A percentile compares a stretch with the other conserved stretches of the same genome.
Conservation (phyloP, 495 filamentous ascomycete species). For the Xylaria palmicola region DNA sequence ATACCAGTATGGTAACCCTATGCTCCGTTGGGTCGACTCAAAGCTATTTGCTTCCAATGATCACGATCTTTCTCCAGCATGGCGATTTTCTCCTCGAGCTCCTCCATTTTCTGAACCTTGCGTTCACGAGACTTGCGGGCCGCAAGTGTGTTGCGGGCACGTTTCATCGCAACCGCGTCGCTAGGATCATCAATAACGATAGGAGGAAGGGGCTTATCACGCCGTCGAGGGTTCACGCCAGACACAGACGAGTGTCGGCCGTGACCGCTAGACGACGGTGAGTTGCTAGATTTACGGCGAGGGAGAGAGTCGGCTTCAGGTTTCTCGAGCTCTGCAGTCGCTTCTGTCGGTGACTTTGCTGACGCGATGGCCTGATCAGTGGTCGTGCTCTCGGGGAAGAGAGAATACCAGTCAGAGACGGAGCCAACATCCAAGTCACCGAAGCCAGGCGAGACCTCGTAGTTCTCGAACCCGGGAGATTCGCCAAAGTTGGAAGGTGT, state of each 20-base stretch:
- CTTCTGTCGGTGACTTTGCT: conserved; percentile 45
- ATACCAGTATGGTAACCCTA: conserved; percentile 4
- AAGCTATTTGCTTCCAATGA: conserved; percentile 59
- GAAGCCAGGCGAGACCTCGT: conserved; percentile 74
- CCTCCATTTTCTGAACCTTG: conserved; percentile 68
- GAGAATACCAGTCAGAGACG: conserved; percentile 57
- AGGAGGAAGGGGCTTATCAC: conserved; percentile 76
- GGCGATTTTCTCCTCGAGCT: conserved; percentile 56
- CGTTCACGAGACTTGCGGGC: conserved; percentile 91
- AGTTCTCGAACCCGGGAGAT: conserved; percentile 68
- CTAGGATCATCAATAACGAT: conserved; percentile 72
- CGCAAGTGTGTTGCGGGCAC: conserved; percentile 91
- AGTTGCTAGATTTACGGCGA: conserved; percentile 46
- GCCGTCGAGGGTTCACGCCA: conserved; percentile 67
- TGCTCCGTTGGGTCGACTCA: conserved; percentile 22
- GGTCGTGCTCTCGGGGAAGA: conserved; percentile 58
- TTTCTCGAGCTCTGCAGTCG: conserved; percentile 41
- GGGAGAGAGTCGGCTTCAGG: conserved; percentile 30
- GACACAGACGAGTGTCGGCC: conserved; percentile 65
- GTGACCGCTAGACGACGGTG: conserved; percentile 39
- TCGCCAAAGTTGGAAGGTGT: conserved; percentile 76
- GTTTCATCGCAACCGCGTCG: conserved; percentile 78
- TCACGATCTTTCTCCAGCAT: conserved; percentile 52
- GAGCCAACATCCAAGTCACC: conserved; percentile 46
- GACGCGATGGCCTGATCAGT: conserved; percentile 24